These are phyloP conservation scores for Colletotrichum coccodes DNA, from an alignment of 2,329 filamentous ascomycete species.

Conservation along the genomic window DNA sequence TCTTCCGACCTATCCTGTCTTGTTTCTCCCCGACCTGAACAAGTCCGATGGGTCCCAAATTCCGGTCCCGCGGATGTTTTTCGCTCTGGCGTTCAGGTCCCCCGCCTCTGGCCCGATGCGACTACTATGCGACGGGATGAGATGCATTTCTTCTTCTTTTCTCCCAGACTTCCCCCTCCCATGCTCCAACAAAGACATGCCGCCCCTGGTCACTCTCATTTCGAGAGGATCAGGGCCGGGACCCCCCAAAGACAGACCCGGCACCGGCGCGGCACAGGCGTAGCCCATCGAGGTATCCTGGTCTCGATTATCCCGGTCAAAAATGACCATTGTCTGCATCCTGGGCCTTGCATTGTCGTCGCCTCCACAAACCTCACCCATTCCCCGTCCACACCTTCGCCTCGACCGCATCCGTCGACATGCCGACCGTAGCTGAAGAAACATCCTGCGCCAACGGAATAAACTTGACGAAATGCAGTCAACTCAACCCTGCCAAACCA, in stretches of 20 bases:
- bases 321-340: not conserved
- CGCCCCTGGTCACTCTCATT: not conserved
- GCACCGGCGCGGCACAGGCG: not conserved
- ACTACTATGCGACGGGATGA: not conserved
- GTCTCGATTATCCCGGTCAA: not conserved
- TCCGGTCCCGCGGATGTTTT: not conserved
- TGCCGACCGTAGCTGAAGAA: not conserved
- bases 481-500: not conserved
- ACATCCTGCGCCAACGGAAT: not conserved
- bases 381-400: not conserved
- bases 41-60: no score
- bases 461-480: not conserved
- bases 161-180: not conserved
- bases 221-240: no score
- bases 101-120: not conserved
- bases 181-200: not conserved
- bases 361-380: not conserved
- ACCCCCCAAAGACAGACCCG: not conserved
- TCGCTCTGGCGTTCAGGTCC: not conserved
- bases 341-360: not conserved
- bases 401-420: conserved; percentile 23
- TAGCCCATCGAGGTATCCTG: not conserved
- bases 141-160: not conserved
- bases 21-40: not conserved
- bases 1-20: not conserved